Percentiles rank a stretch among this genome's conserved stretches.
Conservation (phyloP, 257 asterid species). For the Ajuga chamaepitys region DNA sequence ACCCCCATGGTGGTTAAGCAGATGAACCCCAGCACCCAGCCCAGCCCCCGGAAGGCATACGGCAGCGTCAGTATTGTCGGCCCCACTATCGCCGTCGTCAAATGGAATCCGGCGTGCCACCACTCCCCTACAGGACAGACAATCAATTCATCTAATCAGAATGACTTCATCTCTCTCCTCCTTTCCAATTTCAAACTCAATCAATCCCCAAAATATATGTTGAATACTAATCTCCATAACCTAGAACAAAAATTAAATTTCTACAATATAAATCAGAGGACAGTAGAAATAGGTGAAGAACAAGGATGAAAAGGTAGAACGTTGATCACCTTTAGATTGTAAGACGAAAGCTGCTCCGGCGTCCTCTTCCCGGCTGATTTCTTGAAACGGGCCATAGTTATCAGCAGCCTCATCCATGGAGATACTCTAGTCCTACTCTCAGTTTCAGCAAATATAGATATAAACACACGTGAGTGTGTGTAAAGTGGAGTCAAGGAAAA, state of each 20-base stretch:
- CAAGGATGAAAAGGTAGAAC: not conserved
- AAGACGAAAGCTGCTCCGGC: constrained; percentile 81
- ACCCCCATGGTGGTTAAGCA: constrained; percentile 87
- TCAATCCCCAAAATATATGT: not conserved
- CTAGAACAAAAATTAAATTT: not conserved
- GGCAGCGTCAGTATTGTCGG: constrained; percentile 86
- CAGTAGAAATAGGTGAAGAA: not conserved
- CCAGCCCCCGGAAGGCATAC: constrained; percentile 86
- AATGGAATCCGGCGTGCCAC: constrained; percentile 98
- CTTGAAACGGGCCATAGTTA: constrained; percentile 24
- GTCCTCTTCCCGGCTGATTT: constrained; percentile 33
- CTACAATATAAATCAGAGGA: not conserved
- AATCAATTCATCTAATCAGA: not conserved
- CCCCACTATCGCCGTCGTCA: constrained; percentile 99
- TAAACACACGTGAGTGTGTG: no score
- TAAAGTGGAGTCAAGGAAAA: no score
- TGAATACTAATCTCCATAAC: not conserved
- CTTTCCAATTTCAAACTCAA: no score
- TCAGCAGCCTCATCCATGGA: constrained; percentile 27
- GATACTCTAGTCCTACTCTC: not conserved
- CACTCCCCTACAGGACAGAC: constrained; percentile 53
- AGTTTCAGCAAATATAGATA: not conserved
- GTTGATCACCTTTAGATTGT: constrained; percentile 54
- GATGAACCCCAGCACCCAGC: constrained; percentile 70
- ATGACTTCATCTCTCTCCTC: no score